Conservation (phyloP, 495 filamentous ascomycete genomes). For the Penicillium silybi region DNA sequence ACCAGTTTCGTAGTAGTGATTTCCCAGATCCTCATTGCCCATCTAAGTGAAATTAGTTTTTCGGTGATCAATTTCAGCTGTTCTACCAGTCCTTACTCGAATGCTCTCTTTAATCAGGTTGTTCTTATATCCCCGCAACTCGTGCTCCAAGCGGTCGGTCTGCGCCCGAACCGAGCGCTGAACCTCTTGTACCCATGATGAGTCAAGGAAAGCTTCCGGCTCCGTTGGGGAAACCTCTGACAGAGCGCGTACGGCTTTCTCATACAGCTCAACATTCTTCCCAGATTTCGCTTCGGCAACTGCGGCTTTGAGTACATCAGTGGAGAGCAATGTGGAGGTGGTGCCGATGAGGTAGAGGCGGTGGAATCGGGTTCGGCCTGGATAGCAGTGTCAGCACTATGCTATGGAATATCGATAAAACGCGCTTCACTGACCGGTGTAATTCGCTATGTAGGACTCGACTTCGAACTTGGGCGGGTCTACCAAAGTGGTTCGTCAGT, state of each 20-base stretch:
- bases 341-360: constrained; percentile 77
- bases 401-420: not conserved
- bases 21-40: constrained; percentile 71
- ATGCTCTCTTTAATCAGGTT: constrained; percentile 98
- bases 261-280: constrained; percentile 68
- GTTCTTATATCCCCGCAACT: constrained; percentile 92
- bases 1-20: constrained; percentile 62
- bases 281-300: constrained; percentile 72
- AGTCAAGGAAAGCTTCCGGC: constrained; percentile 60
- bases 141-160: constrained; percentile 68
- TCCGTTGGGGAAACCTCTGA: constrained; percentile 60
- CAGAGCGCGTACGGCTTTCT: constrained; percentile 62
- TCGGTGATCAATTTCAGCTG: not conserved
- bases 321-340: constrained; percentile 68
- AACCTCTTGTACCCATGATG: constrained; percentile 63
- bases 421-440: constrained; percentile 57
- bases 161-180: constrained; percentile 61
- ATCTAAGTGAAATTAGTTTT: constrained; percentile 45
- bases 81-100: constrained; percentile 52
- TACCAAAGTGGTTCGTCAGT: constrained; percentile 25
- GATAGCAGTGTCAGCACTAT: not conserved
- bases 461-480: constrained; percentile 89
- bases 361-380: constrained; percentile 64
- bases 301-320: constrained; percentile 78
- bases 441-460: constrained; percentile 88